Percentiles rank a stretch among this genome's conserved stretches.
Conservation (phyloP, 805 yeast genomes). For the Ogataea trehalophila region DNA sequence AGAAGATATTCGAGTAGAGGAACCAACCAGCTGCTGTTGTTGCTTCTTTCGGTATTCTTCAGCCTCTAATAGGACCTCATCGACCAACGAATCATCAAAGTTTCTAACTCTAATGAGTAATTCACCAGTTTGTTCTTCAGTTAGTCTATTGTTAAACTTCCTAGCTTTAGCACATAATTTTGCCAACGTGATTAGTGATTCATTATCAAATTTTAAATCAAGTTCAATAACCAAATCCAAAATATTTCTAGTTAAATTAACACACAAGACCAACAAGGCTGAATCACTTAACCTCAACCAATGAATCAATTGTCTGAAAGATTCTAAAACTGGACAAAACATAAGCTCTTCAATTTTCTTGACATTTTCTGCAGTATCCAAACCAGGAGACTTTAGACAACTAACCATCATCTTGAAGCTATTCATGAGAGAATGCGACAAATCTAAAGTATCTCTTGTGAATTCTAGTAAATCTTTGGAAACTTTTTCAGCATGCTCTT, state of each 20-base stretch:
- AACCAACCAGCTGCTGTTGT: not conserved
- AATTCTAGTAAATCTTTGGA: constrained; percentile 45
- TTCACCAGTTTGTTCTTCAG: constrained; percentile 59
- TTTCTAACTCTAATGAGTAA: constrained; percentile 57
- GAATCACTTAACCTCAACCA: constrained; percentile 84
- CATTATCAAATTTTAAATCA: constrained; percentile 49
- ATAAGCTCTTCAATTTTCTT: constrained; percentile 28
- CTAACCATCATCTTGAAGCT: constrained; percentile 48
- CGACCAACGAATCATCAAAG: constrained; percentile 52
- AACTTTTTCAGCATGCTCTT: constrained; percentile 20
- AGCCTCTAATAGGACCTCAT: constrained; percentile 40
- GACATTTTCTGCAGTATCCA: constrained; percentile 11
- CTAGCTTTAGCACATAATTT: constrained; percentile 63
- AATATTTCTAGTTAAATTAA: constrained; percentile 58
- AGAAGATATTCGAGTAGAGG: not conserved
- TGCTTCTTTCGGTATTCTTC: constrained; percentile 27
- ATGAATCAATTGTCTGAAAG: constrained; percentile 63
- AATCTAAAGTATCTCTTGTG: constrained; percentile 80
- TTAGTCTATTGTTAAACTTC: constrained; percentile 63
- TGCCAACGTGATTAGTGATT: constrained; percentile 48
- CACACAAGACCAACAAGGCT: constrained; percentile 69
- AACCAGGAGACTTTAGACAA: constrained; percentile 22
- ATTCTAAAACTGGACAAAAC: constrained; percentile 51
- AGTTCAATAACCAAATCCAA: constrained; percentile 58
- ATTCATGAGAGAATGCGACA: constrained; percentile 63